Evolutionary conservation across 1,284 basidiomycete genomes (phyloP).

Genomic region (Ustilago sp.): DNA sequence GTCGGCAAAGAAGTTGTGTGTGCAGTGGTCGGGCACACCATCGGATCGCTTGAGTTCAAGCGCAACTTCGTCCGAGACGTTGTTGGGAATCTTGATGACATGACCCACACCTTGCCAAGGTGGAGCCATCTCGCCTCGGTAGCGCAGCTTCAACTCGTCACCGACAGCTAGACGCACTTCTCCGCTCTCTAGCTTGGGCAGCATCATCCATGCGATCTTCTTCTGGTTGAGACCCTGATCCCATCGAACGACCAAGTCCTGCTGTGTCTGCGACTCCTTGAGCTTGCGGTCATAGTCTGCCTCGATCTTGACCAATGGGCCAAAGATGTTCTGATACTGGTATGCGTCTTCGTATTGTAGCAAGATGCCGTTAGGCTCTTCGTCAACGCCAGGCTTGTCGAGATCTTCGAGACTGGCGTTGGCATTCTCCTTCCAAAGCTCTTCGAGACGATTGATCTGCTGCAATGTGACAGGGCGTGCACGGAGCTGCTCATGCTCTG

Average conservation of each 20-base stretch:
- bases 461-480: slow-evolving; percentile 95
- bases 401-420: slow-evolving; percentile 94
- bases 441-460: slow-evolving; percentile 96
- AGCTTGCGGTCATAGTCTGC: slow-evolving; percentile 98
- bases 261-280: slow-evolving; percentile 98
- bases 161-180: slow-evolving; percentile 97
- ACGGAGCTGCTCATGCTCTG: slow-evolving; percentile 91
- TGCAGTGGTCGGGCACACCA: slow-evolving; percentile 93
- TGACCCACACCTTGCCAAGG: slow-evolving; percentile 95
- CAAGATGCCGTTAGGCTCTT: slow-evolving; percentile 88
- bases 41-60: slow-evolving; percentile 90
- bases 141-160: slow-evolving; percentile 91
- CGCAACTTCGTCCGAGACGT: slow-evolving; percentile 97
- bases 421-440: slow-evolving; percentile 97
- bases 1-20: slow-evolving; percentile 93
- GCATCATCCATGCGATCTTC: slow-evolving; percentile 92
- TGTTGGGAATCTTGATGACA: slow-evolving; percentile 99
- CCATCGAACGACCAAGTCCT: slow-evolving; percentile 94
- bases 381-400: slow-evolving; percentile 80
- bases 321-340: slow-evolving; percentile 99
- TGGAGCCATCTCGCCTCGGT: slow-evolving; percentile 82
- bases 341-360: slow-evolving; percentile 95
- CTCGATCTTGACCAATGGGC: slow-evolving; percentile 98
- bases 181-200: slow-evolving; percentile 97
- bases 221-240: slow-evolving; percentile 98